A percentile compares a stretch with the other conserved stretches of the same genome.
Evolutionary conservation across 1,284 basidiomycete genomes (phyloP).

Genomic region (Testicularia cyperi): DNA sequence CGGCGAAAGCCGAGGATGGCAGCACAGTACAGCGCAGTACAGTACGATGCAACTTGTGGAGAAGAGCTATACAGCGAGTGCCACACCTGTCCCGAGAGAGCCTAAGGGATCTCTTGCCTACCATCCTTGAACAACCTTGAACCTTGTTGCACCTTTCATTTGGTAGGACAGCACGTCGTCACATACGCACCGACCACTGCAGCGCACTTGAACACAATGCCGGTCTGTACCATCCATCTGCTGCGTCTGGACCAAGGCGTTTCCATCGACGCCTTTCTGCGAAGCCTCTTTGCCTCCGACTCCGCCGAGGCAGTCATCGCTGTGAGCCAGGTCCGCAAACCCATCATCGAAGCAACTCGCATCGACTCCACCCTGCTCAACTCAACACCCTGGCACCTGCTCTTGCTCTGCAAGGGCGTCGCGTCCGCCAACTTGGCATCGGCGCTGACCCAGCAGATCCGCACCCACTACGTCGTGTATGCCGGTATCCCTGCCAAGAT

Average conservation of each 20-base stretch:
- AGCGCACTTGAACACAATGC: too few species aligned
- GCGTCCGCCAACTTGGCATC: background rate
- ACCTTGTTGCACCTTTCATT: too few species aligned
- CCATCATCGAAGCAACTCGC: constrained; percentile 23
- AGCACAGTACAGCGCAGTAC: too few species aligned
- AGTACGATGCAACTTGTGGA: too few species aligned
- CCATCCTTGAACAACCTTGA: too few species aligned
- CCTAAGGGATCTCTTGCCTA: too few species aligned
- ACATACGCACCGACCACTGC: too few species aligned
- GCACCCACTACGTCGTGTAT: constrained; percentile 13
- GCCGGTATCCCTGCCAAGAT: constrained; percentile 32
- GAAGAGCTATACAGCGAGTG: too few species aligned
- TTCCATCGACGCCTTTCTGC: constrained; percentile 10
- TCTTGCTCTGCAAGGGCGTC: constrained; percentile 11
- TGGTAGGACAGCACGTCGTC: too few species aligned
- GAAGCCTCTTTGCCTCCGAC: constrained; percentile 1
- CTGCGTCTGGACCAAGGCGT: constrained; percentile 15
- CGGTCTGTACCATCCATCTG: constrained; percentile 24
- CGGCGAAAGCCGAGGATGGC: too few species aligned
- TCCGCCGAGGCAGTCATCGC: constrained; percentile 5
- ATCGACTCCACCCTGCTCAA: constrained; percentile 25
- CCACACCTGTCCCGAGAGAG: too few species aligned
- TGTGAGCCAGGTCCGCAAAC: constrained; percentile 11
- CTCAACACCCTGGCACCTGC: constrained; percentile 25
- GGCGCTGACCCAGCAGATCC: background rate